phyloP scores from a whole-genome alignment of 805 yeast genomes.

The Candida chilensis region DNA sequence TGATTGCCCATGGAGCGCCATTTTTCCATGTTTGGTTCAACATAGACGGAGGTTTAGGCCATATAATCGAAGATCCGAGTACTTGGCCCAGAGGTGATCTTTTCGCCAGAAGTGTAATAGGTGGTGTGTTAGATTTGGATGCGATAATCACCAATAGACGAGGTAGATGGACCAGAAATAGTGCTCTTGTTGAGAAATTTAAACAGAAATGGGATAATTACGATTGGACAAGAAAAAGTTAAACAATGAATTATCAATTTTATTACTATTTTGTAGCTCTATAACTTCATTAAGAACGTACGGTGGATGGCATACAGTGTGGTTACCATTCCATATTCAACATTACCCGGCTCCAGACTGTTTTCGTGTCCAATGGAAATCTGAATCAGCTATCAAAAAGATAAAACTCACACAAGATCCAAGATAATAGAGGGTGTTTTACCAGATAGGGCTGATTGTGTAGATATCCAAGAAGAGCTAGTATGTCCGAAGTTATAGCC shows the following conservation, averaged over 20 bases:
- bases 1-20: constrained; percentile 37
- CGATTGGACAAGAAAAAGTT: constrained; percentile 8
- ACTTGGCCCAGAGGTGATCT: constrained; percentile 38
- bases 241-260: too few species aligned
- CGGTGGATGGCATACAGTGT: too few species aligned
- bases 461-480: too few species aligned
- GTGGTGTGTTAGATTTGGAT: constrained; percentile 32
- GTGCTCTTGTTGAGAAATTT: constrained; percentile 6
- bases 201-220: constrained; percentile 5
- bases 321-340: too few species aligned
- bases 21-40: constrained; percentile 42
- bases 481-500: constrained; percentile 45
- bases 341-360: too few species aligned
- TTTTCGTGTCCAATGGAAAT: too few species aligned
- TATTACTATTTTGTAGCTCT: too few species aligned
- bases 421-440: too few species aligned
- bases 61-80: constrained; percentile 30
- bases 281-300: too few species aligned
- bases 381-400: too few species aligned
- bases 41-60: constrained; percentile 39
- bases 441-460: too few species aligned
- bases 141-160: constrained; percentile 19
- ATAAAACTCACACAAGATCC: too few species aligned
- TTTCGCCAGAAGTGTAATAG: constrained; percentile 35
- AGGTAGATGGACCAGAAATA: constrained; percentile 10